Evolutionary conservation across 106 monocot genomes (phyloP), one percentile per base, ranked within the genome.

Genomic region (Xerophyta viscosa): DNA sequence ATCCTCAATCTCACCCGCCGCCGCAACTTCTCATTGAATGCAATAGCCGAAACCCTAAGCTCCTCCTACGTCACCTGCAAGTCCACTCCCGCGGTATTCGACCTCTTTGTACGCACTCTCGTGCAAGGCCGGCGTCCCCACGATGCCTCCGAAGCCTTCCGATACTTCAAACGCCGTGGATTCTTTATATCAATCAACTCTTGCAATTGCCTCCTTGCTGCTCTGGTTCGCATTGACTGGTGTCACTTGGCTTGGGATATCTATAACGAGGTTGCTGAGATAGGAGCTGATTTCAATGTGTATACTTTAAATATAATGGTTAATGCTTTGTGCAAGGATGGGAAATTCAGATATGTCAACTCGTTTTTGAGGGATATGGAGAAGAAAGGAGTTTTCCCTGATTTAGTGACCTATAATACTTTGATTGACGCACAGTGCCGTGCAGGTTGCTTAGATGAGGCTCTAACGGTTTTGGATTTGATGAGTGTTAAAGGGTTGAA

Each of bases 261-360:
- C 41, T 89, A 74, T 47, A 21, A 29, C 2, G 81, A 70, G 30
- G 50, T 96, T 28, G 43, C 71, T 31, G 63, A 71, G 31, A 60
- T 63, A 20, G 68, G 78, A 18, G 41, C 46, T 13, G 56, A 64
- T 26, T 48, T 73, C 62, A 88, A 96, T 57, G 69, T 71, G 3
- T 96, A 85, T 41, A 85, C 84, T 12, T 42, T 96, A 24, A 96
- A 96, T 60, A 89, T 96, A 37, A 82, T 96, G 69, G 67, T 89
- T 9, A 84, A 96, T 63, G 81, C 75, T 17, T 48, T 78, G 1
- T 88, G 84, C 54, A 96, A 84, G 49, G 71, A 74, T 12, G 61
- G 76, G 54, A 65, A 54, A 15, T 74, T 98, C 27, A 62, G 41
- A 0, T 46, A 77, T 30, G 63, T 56, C n/a, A 59, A 74, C 19